Conservation (phyloP, 768 basidiomycete species). For the Trametes punicea region DNA sequence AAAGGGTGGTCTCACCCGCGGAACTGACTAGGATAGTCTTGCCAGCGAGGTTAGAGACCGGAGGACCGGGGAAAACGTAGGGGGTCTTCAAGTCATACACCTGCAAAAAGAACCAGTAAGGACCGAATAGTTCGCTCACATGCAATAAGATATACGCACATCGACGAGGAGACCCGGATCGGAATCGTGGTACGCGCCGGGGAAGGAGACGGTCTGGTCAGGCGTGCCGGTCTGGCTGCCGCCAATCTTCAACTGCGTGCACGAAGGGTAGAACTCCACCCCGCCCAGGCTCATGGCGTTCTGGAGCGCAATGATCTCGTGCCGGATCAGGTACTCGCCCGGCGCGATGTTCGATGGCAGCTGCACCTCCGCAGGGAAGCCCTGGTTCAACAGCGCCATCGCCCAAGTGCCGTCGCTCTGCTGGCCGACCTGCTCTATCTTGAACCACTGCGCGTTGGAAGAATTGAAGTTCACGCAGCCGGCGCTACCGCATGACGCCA, state of each 20-base stretch:
- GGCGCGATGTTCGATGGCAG: conserved; percentile 42
- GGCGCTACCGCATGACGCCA: conserved; percentile 56
- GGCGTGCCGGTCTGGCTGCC: conserved; percentile 54
- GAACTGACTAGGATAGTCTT: background rate
- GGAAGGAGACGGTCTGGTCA: conserved; percentile 52
- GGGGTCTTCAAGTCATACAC: conserved; percentile 5
- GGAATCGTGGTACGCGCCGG: conserved; percentile 67
- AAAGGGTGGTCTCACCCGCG: background rate
- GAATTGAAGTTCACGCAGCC: conserved; percentile 62
- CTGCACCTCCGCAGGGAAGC: background rate
- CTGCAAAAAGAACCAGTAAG: too few species aligned
- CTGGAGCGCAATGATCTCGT: conserved; percentile 46
- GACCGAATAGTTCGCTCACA: background rate
- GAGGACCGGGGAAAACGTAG: conserved; percentile 24
- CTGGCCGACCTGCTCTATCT: conserved; percentile 38
- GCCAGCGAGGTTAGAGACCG: conserved; percentile 17
- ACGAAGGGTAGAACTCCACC: conserved; percentile 76
- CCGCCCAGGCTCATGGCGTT: conserved; percentile 38
- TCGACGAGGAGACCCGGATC: conserved; percentile 68
- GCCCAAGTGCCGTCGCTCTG: conserved; percentile 27
- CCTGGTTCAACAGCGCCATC: conserved; percentile 26
- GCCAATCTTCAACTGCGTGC: conserved; percentile 51
- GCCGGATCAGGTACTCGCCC: conserved; percentile 73
- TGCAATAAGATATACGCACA: conserved; percentile 3
- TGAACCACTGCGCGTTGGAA: conserved; percentile 68